These are phyloP conservation scores for Didymella pomorum DNA, from an alignment of 2,329 filamentous ascomycete species.

Conservation along the genomic window DNA sequence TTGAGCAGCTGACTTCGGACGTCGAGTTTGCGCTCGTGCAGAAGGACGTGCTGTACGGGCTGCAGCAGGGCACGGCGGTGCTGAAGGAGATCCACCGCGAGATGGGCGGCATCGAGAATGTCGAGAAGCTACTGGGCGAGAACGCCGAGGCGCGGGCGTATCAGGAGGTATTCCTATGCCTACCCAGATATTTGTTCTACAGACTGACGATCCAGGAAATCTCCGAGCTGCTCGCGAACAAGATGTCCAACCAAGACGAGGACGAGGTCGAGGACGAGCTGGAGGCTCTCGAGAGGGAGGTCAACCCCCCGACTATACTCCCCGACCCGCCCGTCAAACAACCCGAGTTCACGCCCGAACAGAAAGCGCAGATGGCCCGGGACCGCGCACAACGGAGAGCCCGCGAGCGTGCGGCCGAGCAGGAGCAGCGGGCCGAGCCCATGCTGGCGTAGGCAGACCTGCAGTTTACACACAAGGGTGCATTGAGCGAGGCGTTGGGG, in stretches of 20 bases:
- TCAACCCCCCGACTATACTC: slow-evolving; percentile 51
- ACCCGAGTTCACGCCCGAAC: slow-evolving; percentile 41
- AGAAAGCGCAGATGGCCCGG: slow-evolving; percentile 41
- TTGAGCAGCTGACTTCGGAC: slow-evolving; percentile 85
- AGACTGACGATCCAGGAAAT: slow-evolving; percentile 71
- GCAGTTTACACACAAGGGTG: slow-evolving; percentile 4
- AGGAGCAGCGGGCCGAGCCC: slow-evolving; percentile 41
- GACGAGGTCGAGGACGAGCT: slow-evolving; percentile 98
- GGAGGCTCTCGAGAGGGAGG: slow-evolving; percentile 76
- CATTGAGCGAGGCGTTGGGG: slow-evolving; percentile 49
- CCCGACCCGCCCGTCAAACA: slow-evolving; percentile 51
- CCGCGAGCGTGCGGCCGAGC: slow-evolving; percentile 42
- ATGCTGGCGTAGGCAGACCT: slow-evolving; percentile 40
- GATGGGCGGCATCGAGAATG: slow-evolving; percentile 92
- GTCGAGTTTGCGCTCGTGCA: slow-evolving; percentile 97
- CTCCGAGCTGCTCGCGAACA: slow-evolving; percentile 85
- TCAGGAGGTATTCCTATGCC: slow-evolving; percentile 69
- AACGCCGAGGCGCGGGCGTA: slow-evolving; percentile 90
- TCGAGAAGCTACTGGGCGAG: slow-evolving; percentile 95
- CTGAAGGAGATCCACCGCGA: slow-evolving; percentile 91
- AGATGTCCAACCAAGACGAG: slow-evolving; percentile 93
- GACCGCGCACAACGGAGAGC: slow-evolving; percentile 46
- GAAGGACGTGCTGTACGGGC: slow-evolving; percentile 91
- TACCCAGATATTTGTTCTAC: not conserved
- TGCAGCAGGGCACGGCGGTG: slow-evolving; percentile 90